Conservation (phyloP, 306 rosid species). For the Luffa acutangula region DNA sequence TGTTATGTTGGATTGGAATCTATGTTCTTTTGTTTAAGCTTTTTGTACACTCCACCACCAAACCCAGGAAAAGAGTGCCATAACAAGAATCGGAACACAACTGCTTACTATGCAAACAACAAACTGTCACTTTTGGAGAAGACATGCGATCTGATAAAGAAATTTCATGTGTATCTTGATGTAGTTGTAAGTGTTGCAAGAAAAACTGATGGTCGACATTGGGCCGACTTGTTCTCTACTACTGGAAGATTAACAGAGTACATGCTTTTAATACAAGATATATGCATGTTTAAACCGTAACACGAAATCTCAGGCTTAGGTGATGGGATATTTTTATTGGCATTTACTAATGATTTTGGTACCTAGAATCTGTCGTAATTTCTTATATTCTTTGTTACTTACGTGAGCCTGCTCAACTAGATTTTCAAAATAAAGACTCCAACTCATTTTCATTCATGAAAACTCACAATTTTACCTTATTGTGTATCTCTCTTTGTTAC, state of each 20-base stretch:
- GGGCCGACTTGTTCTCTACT: slow-evolving; percentile 91
- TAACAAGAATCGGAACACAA: slow-evolving; percentile 41
- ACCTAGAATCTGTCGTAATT: neutral
- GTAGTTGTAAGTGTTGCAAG: slow-evolving; percentile 97
- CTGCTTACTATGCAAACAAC: slow-evolving; percentile 31
- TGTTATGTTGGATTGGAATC: neutral
- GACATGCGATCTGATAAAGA: slow-evolving; percentile 85
- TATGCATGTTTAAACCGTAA: neutral
- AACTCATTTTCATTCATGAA: too few species aligned
- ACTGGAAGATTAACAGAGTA: slow-evolving; percentile 98
- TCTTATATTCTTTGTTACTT: neutral
- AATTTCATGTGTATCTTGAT: slow-evolving; percentile 81
- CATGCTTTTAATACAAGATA: too few species aligned
- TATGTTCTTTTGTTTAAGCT: neutral
- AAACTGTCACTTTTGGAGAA: slow-evolving; percentile 69
- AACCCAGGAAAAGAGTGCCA: neutral
- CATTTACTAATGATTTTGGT: neutral
- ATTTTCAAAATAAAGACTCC: too few species aligned
- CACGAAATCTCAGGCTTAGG: neutral
- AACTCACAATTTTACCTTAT: too few species aligned
- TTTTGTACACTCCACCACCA: neutral
- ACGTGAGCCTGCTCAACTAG: neutral
- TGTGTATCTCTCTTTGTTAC: too few species aligned
- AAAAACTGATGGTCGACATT: slow-evolving; percentile 98
- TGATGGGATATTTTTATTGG: neutral